Evolutionary conservation across 129 eudicot genomes (phyloP).

Genomic region (Logfia minima): DNA sequence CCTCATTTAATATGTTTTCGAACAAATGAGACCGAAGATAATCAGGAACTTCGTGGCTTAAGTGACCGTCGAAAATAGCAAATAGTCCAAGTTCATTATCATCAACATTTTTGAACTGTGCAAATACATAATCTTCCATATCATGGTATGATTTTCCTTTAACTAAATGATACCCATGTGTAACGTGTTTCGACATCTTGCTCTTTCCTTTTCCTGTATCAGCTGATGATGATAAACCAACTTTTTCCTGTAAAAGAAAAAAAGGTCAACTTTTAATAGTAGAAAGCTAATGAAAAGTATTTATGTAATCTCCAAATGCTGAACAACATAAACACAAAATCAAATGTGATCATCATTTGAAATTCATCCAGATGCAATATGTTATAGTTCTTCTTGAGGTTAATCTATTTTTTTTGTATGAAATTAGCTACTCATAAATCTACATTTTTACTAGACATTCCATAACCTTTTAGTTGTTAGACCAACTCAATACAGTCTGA

Average conservation of each 20-base stretch:
- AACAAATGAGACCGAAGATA: constrained; percentile 71
- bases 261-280: not conserved
- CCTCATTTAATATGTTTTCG: constrained; percentile 81
- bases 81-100: constrained; percentile 76
- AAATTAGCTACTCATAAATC: no score
- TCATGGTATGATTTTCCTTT: constrained; percentile 90
- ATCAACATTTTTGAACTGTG: constrained; percentile 60
- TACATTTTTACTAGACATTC: no score
- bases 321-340: not conserved
- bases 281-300: constrained; percentile 3
- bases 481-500: no score
- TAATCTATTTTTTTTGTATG: no score
- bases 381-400: no score
- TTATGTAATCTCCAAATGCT: no score
- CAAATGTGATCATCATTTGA: constrained; percentile 1
- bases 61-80: constrained; percentile 88
- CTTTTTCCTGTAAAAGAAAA: constrained; percentile 59
- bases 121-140: constrained; percentile 90
- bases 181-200: constrained; percentile 55
- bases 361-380: constrained; percentile 10
- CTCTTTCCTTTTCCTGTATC: constrained; percentile 68
- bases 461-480: no score
- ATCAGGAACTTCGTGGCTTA: constrained; percentile 85
- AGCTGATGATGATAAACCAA: constrained; percentile 56
- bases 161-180: constrained; percentile 79